phyloP scores from a whole-genome alignment of 2,329 filamentous ascomycete species.

The Penicillium vulpinum region DNA sequence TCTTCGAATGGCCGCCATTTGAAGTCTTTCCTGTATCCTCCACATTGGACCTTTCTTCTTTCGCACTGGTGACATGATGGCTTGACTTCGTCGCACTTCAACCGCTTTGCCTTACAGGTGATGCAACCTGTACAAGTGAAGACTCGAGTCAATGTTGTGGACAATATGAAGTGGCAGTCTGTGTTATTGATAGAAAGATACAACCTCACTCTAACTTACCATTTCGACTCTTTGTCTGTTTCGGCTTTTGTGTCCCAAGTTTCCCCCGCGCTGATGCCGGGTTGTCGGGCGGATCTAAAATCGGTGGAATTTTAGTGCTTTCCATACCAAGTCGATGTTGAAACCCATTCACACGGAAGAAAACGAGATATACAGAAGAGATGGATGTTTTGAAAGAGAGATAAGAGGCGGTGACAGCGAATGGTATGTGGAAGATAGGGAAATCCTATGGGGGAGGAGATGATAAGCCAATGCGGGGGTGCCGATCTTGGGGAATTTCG shows the following conservation, averaged over 20 bases:
- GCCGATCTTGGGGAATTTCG: slow-evolving; percentile 9
- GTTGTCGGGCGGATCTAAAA: slow-evolving; percentile 42
- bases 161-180: neutral
- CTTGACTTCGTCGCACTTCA: slow-evolving; percentile 74
- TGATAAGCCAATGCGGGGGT: slow-evolving; percentile 22
- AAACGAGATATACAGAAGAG: slow-evolving; percentile 2
- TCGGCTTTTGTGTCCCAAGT: slow-evolving; percentile 55
- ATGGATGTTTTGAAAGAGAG: no score
- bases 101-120: slow-evolving; percentile 70
- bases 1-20: slow-evolving; percentile 73
- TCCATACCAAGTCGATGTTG: slow-evolving; percentile 48
- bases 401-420: slow-evolving; percentile 14
- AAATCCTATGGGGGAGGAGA: slow-evolving; percentile 3
- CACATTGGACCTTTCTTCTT: slow-evolving; percentile 64
- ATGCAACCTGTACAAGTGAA: slow-evolving; percentile 59
- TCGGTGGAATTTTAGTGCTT: slow-evolving; percentile 60
- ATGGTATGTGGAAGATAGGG: slow-evolving; percentile 15
- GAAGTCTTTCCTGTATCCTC: slow-evolving; percentile 73
- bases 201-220: slow-evolving; percentile 48
- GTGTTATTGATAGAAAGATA: neutral
- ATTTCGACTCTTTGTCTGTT: slow-evolving; percentile 74
- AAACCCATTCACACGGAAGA: slow-evolving; percentile 6
- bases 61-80: slow-evolving; percentile 67
- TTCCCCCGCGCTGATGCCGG: slow-evolving; percentile 30
- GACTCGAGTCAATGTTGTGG: slow-evolving; percentile 28